A percentile compares a stretch with the other conserved stretches of the same genome.
phyloP scores from a whole-genome alignment of 164 flowering plant species.

The Nymphaea thermarum region DNA sequence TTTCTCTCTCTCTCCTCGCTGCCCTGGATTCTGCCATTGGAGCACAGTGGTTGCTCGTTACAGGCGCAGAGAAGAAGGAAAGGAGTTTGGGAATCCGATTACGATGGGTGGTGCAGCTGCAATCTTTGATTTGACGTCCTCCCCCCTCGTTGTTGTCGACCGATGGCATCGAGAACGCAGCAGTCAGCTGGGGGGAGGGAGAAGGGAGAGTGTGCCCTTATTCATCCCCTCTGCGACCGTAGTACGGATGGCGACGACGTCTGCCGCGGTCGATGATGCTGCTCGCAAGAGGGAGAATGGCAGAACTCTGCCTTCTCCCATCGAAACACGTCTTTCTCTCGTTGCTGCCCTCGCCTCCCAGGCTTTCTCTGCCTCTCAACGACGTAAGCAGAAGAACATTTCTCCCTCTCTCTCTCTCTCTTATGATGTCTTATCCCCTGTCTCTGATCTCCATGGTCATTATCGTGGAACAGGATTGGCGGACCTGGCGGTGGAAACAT shows the following conservation, averaged over 20 bases:
- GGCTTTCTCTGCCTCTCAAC: constrained; percentile 52
- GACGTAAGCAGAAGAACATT: constrained; percentile 28
- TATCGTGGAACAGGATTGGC: constrained; percentile 34
- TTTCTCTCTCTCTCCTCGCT: too few relatives aligned
- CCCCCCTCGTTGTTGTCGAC: neutral
- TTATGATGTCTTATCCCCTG: neutral
- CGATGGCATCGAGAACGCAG: neutral
- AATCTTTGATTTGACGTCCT: neutral
- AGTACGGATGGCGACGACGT: neutral
- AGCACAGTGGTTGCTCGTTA: neutral
- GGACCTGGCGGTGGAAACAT: constrained; percentile 56
- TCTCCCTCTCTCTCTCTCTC: neutral
- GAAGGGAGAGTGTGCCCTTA: neutral
- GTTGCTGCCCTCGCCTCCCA: constrained; percentile 69
- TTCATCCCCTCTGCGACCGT: neutral
- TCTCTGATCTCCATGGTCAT: neutral
- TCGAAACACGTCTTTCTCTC: constrained; percentile 66
- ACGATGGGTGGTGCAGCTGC: neutral
- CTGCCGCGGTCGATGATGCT: neutral
- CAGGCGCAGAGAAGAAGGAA: neutral
- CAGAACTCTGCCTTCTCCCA: constrained; percentile 24
- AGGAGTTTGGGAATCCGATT: neutral
- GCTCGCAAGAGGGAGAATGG: neutral
- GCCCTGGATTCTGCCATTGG: neutral
- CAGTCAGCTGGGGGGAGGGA: neutral